Percentiles rank a stretch among this genome's conserved stretches.
These are phyloP conservation scores for Pyrus communis DNA, from an alignment of 306 rosid genomes.

Conservation along the genomic window DNA sequence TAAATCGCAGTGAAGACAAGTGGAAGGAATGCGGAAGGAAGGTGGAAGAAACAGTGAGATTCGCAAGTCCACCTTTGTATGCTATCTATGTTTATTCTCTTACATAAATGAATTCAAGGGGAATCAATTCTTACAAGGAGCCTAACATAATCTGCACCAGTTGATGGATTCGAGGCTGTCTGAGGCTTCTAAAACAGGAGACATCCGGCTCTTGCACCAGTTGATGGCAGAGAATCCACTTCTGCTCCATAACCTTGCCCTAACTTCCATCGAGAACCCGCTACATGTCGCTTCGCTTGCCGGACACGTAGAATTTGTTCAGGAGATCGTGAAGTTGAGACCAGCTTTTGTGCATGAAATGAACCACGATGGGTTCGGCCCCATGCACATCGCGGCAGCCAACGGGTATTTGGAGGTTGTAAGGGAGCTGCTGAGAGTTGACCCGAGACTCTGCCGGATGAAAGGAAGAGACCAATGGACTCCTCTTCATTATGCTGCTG, in stretches of 20 bases:
- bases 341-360: constrained; percentile 16
- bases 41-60: no score
- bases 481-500: constrained; percentile 30
- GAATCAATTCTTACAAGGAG: background rate
- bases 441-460: constrained; percentile 12
- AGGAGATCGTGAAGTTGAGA: constrained; percentile 6
- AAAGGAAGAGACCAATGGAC: constrained; percentile 23
- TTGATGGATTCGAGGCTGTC: constrained; percentile 1
- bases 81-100: no score
- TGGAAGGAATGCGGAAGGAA: no score
- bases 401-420: constrained; percentile 24
- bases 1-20: no score
- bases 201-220: constrained; percentile 3
- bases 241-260: background rate
- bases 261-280: constrained; percentile 5
- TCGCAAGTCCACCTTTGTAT: no score
- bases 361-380: constrained; percentile 17
- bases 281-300: constrained; percentile 3
- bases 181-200: constrained; percentile 11
- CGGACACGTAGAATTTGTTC: constrained; percentile 11
- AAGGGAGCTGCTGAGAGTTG: constrained; percentile 19
- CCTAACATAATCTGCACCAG: background rate
- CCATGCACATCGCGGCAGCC: constrained; percentile 25
- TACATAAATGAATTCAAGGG: no score
- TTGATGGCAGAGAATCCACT: constrained; percentile 3